phyloP scores from a whole-genome alignment of 2,329 filamentous ascomycete genomes.

The Huntiella moniliformis region DNA sequence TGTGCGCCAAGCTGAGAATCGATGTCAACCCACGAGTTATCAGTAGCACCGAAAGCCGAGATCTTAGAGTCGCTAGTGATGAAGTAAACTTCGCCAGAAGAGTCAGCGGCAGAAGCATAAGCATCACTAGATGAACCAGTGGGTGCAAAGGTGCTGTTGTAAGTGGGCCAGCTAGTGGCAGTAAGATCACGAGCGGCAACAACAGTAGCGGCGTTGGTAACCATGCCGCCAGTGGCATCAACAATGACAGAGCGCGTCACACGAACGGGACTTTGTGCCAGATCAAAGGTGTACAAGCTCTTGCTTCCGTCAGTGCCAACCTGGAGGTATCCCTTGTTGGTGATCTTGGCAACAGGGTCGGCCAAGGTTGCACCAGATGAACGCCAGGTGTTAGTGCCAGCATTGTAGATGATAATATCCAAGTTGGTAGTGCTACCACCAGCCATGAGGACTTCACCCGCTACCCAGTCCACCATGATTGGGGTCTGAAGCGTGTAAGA shows the following conservation, averaged over 20 bases:
- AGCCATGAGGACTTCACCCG: constrained; percentile 51
- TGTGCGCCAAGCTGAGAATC: constrained; percentile 39
- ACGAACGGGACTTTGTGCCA: constrained; percentile 52
- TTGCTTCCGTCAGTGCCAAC: constrained; percentile 58
- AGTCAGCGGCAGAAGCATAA: constrained; percentile 52
- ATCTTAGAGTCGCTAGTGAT: constrained; percentile 55
- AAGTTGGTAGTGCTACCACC: constrained; percentile 46
- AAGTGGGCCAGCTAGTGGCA: constrained; percentile 50
- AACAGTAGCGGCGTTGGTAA: constrained; percentile 25
- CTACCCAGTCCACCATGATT: constrained; percentile 56
- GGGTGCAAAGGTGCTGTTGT: constrained; percentile 59
- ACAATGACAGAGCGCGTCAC: constrained; percentile 53
- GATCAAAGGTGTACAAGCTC: constrained; percentile 60
- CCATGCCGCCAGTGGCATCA: constrained; percentile 37
- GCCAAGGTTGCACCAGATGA: constrained; percentile 46
- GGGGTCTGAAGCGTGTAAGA: constrained; percentile 24
- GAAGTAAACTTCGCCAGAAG: constrained; percentile 51
- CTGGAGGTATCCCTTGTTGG: constrained; percentile 46
- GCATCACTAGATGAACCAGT: constrained; percentile 37
- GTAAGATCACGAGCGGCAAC: constrained; percentile 22
- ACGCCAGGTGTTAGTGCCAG: constrained; percentile 39
- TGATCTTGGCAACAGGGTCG: constrained; percentile 38
- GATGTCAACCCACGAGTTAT: constrained; percentile 64
- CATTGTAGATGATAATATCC: constrained; percentile 54
- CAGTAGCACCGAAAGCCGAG: constrained; percentile 55